phyloP scores from a whole-genome alignment of 345 rosid species.

The Leavenworthia alabamica region DNA sequence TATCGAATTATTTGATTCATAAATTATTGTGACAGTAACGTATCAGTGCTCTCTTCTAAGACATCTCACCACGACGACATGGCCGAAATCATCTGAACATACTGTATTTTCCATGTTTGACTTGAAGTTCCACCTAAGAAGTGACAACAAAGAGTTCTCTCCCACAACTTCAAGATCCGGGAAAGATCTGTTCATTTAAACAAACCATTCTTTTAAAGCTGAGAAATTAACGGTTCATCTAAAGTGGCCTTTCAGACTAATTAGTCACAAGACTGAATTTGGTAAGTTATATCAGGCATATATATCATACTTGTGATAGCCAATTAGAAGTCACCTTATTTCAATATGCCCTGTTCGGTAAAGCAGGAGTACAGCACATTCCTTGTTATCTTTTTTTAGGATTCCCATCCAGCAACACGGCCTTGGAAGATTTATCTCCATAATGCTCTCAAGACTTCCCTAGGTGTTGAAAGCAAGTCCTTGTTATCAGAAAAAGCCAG shows the following conservation, averaged over 20 bases:
- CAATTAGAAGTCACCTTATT: constrained; percentile 45
- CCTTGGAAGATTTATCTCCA: constrained; percentile 44
- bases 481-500: constrained; percentile 27
- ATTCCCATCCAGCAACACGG: constrained; percentile 74
- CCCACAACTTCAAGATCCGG: constrained; percentile 62
- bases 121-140: constrained; percentile 74
- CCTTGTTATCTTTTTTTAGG: constrained; percentile 45
- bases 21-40: background rate
- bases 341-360: constrained; percentile 69
- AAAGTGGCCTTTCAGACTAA: constrained; percentile 1
- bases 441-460: constrained; percentile 44
- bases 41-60: background rate
- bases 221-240: background rate
- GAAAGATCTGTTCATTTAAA: constrained; percentile 54
- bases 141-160: constrained; percentile 58
- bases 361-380: constrained; percentile 50
- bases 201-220: constrained; percentile 7
- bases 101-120: constrained; percentile 59
- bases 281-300: constrained; percentile 7
- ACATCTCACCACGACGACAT: constrained; percentile 54
- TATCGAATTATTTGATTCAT: background rate
- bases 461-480: constrained; percentile 33
- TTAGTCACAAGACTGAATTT: constrained; percentile 1
- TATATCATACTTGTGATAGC: constrained; percentile 5
- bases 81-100: constrained; percentile 49